Evolutionary conservation across 495 filamentous ascomycete genomes (phyloP).

Genomic region (Penicillium pancosmium): DNA sequence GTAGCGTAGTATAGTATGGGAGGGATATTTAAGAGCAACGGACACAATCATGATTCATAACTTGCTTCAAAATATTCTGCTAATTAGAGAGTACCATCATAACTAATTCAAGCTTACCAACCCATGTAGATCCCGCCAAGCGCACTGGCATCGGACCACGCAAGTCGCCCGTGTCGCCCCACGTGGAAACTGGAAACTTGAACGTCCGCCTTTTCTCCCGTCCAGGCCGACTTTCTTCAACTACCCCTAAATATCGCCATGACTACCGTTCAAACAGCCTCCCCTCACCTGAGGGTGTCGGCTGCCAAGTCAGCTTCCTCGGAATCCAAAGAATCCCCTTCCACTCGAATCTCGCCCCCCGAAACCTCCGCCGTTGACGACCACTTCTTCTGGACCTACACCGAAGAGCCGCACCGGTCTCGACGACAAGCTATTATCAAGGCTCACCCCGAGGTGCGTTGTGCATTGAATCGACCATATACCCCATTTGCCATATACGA

Average conservation of each 20-base stretch:
- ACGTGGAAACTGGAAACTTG: constrained; percentile 40
- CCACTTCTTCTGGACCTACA: constrained; percentile 91
- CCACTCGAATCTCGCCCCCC: constrained; percentile 37
- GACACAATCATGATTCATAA: too few relatives aligned
- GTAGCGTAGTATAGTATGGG: too few relatives aligned
- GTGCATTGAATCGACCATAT: not conserved
- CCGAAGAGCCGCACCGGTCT: constrained; percentile 95
- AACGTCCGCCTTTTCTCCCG: constrained; percentile 27
- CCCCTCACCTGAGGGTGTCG: constrained; percentile 44
- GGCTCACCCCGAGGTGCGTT: constrained; percentile 86
- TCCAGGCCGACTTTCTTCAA: constrained; percentile 19
- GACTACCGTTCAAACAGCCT: constrained; percentile 37
- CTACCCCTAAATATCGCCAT: constrained; percentile 25
- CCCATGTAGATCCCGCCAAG: constrained; percentile 18
- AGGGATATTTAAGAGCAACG: too few relatives aligned
- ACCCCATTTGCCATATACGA: too few relatives aligned
- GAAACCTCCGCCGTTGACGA: constrained; percentile 47
- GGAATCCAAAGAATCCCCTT: constrained; percentile 22
- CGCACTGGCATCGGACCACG: constrained; percentile 24
- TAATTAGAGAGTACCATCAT: too few relatives aligned
- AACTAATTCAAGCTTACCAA: too few relatives aligned
- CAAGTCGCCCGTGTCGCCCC: constrained; percentile 37
- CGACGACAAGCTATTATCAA: constrained; percentile 93
- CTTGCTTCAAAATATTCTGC: too few relatives aligned
- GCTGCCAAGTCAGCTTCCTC: constrained; percentile 30